phyloP scores from a whole-genome alignment of 768 basidiomycete species.

The Boletus pseudo-olivaceus region DNA sequence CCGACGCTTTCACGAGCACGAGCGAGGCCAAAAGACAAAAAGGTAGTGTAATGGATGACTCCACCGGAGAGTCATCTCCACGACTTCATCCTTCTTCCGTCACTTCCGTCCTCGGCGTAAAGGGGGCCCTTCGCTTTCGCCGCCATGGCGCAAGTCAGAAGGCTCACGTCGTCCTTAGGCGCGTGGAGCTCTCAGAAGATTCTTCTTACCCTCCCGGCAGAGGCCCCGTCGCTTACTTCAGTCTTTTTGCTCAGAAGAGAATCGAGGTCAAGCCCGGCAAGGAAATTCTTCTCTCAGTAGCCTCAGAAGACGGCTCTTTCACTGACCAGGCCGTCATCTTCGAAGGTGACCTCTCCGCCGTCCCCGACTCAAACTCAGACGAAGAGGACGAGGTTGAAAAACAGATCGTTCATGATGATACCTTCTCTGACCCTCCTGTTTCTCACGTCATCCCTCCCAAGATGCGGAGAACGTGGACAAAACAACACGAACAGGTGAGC shows the following conservation, averaged over 20 bases:
- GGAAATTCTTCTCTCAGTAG: slow-evolving; percentile 61
- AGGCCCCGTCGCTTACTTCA: slow-evolving; percentile 48
- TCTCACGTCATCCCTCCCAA: slow-evolving; percentile 54
- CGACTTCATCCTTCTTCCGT: slow-evolving; percentile 34
- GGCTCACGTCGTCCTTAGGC: slow-evolving; percentile 63
- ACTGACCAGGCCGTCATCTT: slow-evolving; percentile 57
- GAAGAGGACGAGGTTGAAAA: slow-evolving; percentile 42
- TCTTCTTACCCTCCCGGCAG: slow-evolving; percentile 41
- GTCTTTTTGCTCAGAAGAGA: slow-evolving; percentile 63
- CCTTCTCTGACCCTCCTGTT: slow-evolving; percentile 30
- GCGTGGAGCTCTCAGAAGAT: slow-evolving; percentile 50
- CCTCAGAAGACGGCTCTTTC: slow-evolving; percentile 48
- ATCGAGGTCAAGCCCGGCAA: slow-evolving; percentile 70
- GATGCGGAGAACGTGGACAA: slow-evolving; percentile 61
- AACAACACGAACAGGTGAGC: slow-evolving; percentile 44
- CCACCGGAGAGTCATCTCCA: slow-evolving; percentile 36
- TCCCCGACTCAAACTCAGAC: slow-evolving; percentile 30
- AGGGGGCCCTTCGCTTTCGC: slow-evolving; percentile 59
- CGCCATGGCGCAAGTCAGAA: slow-evolving; percentile 65
- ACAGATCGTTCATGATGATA: slow-evolving; percentile 40
- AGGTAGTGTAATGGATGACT: slow-evolving; percentile 33
- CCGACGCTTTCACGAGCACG: slow-evolving; percentile 7
- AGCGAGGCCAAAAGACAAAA: slow-evolving; percentile 12
- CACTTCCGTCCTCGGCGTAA: slow-evolving; percentile 58
- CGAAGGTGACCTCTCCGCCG: slow-evolving; percentile 43